Evolutionary conservation across 768 basidiomycete genomes (phyloP).

Genomic region (Lactarius pseudohatsudake): DNA sequence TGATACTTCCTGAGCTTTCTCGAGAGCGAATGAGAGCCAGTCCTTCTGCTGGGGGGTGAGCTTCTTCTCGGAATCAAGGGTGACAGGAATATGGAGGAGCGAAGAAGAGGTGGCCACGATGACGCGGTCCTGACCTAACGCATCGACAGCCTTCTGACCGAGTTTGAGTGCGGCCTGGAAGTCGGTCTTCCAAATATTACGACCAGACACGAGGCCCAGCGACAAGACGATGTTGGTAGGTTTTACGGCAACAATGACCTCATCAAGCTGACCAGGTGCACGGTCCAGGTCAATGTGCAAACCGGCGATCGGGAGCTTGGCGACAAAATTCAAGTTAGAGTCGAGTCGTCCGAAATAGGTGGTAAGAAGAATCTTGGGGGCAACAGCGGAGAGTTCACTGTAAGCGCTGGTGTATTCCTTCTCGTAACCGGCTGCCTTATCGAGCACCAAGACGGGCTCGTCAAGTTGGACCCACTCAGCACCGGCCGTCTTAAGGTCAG

Average conservation of each 20-base stretch:
- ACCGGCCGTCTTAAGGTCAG: slow-evolving; percentile 90
- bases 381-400: slow-evolving; percentile 72
- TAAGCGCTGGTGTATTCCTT: slow-evolving; percentile 81
- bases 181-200: slow-evolving; percentile 99
- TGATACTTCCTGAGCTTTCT: slow-evolving; percentile 92
- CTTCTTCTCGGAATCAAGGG: slow-evolving; percentile 88
- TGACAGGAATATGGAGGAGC: slow-evolving; percentile 97
- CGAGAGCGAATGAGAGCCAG: slow-evolving; percentile 98
- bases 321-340: slow-evolving; percentile 81
- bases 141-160: slow-evolving; percentile 80
- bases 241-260: slow-evolving; percentile 81
- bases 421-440: slow-evolving; percentile 73
- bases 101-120: slow-evolving; percentile 96
- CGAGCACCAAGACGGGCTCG: slow-evolving; percentile 94
- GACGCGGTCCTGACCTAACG: slow-evolving; percentile 84
- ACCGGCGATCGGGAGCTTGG: slow-evolving; percentile 89
- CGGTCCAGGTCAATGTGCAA: slow-evolving; percentile 97
- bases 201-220: slow-evolving; percentile 94
- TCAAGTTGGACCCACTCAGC: slow-evolving; percentile 95
- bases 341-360: slow-evolving; percentile 98
- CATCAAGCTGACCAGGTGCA: slow-evolving; percentile 85
- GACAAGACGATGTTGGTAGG: slow-evolving; percentile 78
- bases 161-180: slow-evolving; percentile 78
- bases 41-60: slow-evolving; percentile 86
- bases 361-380: slow-evolving; percentile 91